Base-by-base conservation (phyloP, 2,329 filamentous ascomycete species). In the Lasiodiplodia sp. region DNA sequence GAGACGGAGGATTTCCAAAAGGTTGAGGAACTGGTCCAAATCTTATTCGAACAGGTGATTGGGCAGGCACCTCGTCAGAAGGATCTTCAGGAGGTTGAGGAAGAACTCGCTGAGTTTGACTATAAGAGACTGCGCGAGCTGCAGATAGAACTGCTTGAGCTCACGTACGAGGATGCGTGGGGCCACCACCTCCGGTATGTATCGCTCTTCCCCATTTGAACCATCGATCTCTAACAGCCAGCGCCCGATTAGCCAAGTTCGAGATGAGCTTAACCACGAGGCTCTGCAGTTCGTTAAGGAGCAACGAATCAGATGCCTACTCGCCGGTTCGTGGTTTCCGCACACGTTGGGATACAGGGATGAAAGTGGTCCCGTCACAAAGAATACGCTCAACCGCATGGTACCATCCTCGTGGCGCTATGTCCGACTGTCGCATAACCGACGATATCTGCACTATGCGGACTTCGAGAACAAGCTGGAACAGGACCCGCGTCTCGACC, bases 251-350 rank as follows among this genome's bases (percentile, higher is more conserved):
- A 84, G 82, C 71, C 93, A 96, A 80, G 92, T 97, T n/a, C 91
- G 94, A 40, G 93, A 97, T 67, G 93, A 97, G 78, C 86, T 98
- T 55, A 92, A 93, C 73, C 90, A 95, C 74, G 96, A 99, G 79
- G 94, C 95, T 12, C 82, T 97, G 66, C 93, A 97, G 75, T 99
- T 99, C 76, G 92, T 98, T 80, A 97, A 97, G 80, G 96, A 99
- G 81, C 96, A 99, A 79, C 89, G 96, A 47, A 92, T 98, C 70
- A 88, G 96, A 66, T 97, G 94, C 77, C 84, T 99, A 49, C 86
- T 98, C 4, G 87, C 93, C 72, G 96, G 96, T 7, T 90, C 92
- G 11, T 99, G 96, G 96, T 99, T 98, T 72, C 85, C 87, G 3
- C 81, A 82, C 57, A 78, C 82, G 78, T 82, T 77, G 81, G 86